Base-by-base conservation (phyloP, 139 green algal genomes). In the Asterochloris erici region DNA sequence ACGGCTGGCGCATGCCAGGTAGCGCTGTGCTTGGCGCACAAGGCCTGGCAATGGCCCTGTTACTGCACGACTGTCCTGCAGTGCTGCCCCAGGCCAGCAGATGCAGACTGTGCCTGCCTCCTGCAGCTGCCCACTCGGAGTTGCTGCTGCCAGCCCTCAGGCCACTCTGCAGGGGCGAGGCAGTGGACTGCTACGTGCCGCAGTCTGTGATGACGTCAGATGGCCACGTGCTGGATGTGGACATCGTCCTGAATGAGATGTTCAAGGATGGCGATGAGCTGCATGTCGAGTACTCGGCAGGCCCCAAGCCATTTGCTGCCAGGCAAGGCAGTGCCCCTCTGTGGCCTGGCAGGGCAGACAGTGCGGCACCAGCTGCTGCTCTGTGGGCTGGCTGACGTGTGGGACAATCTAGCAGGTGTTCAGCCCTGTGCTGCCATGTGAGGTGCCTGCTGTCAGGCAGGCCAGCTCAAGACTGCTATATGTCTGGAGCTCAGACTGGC, bases 211-310 rank as follows among this genome's bases (percentile, higher is more conserved):
- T 90, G 28, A 88, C 85, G 76, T 89, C 89, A 47, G 93, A 96
- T 68, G 91, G 93, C 6, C 87, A 85, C 54, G 76, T 93, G 2
- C 84, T 93, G 73, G 93, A 96, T 82, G 81, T 90, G 0, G 90
- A 96, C 88, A 91, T 93, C 26, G 91, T 96, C 62, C 80, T 96
- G 19, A 94, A 93, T 74, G 92, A 95, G 83, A 86, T 93, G 12
- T 91, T 92, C 27, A 80, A 64, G 15, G 91, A 94, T 54, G 87
- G 87, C 0, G 90, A 93, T 62, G 89, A 93, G 79, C 26, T 96
- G 64, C 85, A 85, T 66, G 90, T 96, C 29, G 90, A 95, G 81
- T 95, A 92, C 83, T 91, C 84, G 63, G 86, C 89, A 66, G 92
- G 92, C 0, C 92, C 92, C 0, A 71, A 85, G 63, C 87, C 90